Percentiles rank a stretch among this genome's conserved stretches.
phyloP scores from a whole-genome alignment of 345 rosid species.

The Pistacia integerrima region DNA sequence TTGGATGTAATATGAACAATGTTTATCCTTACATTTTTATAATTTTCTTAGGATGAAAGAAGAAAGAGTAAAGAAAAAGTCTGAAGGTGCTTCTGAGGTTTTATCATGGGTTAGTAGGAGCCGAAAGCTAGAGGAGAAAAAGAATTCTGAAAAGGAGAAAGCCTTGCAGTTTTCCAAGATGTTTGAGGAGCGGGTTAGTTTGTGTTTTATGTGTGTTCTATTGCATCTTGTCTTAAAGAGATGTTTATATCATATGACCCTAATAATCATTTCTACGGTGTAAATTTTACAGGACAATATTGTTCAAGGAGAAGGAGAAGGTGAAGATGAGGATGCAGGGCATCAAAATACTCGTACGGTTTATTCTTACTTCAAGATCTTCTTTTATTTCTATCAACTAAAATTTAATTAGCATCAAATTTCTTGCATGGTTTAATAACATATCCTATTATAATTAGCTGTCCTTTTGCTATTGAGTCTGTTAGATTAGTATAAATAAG shows the following conservation, averaged over 20 bases:
- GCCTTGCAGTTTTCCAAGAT: slow-evolving; percentile 72
- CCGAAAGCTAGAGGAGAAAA: slow-evolving; percentile 76
- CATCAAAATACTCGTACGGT: slow-evolving; percentile 43
- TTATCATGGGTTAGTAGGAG: slow-evolving; percentile 74
- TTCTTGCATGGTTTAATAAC: slow-evolving; percentile 34
- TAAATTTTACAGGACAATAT: slow-evolving; percentile 64
- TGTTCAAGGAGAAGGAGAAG: slow-evolving; percentile 64
- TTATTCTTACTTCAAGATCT: slow-evolving; percentile 16
- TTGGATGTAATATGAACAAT: background rate
- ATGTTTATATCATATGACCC: slow-evolving; percentile 12
- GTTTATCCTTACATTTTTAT: slow-evolving; percentile 1
- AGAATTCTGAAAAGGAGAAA: slow-evolving; percentile 73
- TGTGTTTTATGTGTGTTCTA: background rate
- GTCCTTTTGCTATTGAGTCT: slow-evolving; percentile 15
- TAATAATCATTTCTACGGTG: slow-evolving; percentile 16
- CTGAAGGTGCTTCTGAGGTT: slow-evolving; percentile 65
- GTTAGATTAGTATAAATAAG: background rate
- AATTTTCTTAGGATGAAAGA: slow-evolving; percentile 69
- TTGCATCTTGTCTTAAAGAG: slow-evolving; percentile 19
- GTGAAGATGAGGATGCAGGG: slow-evolving; percentile 68
- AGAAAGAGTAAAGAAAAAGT: slow-evolving; percentile 66
- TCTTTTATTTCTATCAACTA: background rate
- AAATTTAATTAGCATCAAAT: no score
- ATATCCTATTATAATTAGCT: background rate
- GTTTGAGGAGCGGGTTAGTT: slow-evolving; percentile 88